Conservation (phyloP, 2,329 filamentous ascomycete genomes). For the Penicillium expansum region DNA sequence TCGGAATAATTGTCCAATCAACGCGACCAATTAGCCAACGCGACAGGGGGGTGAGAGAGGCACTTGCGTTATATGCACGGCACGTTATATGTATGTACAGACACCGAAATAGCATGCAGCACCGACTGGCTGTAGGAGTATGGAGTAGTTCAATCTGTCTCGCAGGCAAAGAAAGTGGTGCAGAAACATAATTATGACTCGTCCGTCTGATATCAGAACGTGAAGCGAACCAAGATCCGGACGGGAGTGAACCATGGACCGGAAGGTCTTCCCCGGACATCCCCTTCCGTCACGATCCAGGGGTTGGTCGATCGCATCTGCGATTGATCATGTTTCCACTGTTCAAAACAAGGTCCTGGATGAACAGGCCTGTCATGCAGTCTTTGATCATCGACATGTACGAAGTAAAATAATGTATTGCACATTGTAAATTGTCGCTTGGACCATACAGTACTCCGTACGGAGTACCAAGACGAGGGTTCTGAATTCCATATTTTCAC, state of each 20-base stretch:
- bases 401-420: not conserved
- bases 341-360: not conserved
- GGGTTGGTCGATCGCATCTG: slow-evolving; percentile 9
- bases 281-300: slow-evolving; percentile 13
- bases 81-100: not conserved
- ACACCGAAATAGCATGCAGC: not conserved
- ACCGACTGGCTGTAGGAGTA: not conserved
- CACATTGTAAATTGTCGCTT: not conserved
- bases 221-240: slow-evolving; percentile 11
- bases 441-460: not conserved
- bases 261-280: slow-evolving; percentile 18
- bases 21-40: not conserved
- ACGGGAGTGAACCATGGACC: slow-evolving; percentile 27
- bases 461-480: not conserved
- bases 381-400: not conserved
- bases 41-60: not conserved
- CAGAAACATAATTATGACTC: not conserved
- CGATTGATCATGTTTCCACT: slow-evolving; percentile 4
- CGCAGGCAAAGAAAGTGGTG: not conserved
- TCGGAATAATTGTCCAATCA: slow-evolving; percentile 7
- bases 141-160: not conserved
- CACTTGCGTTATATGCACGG: slow-evolving; percentile 1
- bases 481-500: not conserved
- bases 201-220: slow-evolving; percentile 10
- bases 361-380: not conserved